phyloP scores from a whole-genome alignment of 345 rosid species.

The Combretum micranthum region DNA sequence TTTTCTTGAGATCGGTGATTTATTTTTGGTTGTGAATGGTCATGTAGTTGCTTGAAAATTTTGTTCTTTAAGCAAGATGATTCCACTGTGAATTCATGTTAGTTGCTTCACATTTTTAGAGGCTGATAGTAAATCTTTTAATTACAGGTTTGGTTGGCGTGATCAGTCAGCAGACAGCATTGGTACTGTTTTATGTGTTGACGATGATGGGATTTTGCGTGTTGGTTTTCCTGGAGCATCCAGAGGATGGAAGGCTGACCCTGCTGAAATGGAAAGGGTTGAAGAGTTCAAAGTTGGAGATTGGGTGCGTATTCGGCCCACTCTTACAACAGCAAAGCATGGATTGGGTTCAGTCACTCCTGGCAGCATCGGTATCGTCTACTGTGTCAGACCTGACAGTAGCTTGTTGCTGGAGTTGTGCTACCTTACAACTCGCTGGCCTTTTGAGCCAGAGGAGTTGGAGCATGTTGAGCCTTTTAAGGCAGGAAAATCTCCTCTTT shows the following conservation, averaged over 20 bases:
- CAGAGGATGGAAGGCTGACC: conserved; percentile 99
- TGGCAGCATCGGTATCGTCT: conserved; percentile 94
- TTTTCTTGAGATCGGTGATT: too few relatives aligned
- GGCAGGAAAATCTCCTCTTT: conserved; percentile 34
- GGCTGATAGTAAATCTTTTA: conserved; percentile 12
- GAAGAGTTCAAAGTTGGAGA: conserved; percentile 99
- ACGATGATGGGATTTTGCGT: conserved; percentile 97
- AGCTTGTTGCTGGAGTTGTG: conserved; percentile 84
- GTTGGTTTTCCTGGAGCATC: conserved; percentile 99
- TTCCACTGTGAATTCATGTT: conserved; percentile 1
- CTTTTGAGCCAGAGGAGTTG: conserved; percentile 97
- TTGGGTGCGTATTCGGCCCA: conserved; percentile 96
- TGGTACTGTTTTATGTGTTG: conserved; percentile 94
- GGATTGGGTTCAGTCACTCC: conserved; percentile 91
- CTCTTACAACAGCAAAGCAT: conserved; percentile 87
- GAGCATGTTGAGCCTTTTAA: conserved; percentile 84
- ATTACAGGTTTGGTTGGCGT: conserved; percentile 90
- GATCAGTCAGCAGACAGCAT: conserved; percentile 85
- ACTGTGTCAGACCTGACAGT: conserved; percentile 92
- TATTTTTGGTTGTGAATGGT: too few relatives aligned
- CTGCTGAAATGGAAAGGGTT: conserved; percentile 98
- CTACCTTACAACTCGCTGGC: conserved; percentile 88
- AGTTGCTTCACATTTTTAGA: conserved; percentile 5
- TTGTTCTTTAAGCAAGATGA: not conserved
- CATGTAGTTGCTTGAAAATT: not conserved